phyloP scores from a whole-genome alignment of 257 asterid genomes.

The Jasminum sambac region DNA sequence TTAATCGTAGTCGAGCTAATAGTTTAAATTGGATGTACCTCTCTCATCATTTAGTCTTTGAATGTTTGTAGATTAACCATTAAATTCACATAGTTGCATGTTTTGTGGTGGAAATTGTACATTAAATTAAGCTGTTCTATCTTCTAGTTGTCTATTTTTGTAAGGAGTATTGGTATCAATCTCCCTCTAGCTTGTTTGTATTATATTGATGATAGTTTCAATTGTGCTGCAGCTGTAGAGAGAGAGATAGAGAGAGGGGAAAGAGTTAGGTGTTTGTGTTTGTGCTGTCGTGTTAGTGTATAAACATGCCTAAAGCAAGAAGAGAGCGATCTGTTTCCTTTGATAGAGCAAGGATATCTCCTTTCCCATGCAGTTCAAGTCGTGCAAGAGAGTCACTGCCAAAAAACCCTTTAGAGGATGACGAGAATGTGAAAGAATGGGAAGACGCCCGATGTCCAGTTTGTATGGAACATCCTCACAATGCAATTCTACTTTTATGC shows the following conservation, averaged over 20 bases:
- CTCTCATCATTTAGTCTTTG: neutral
- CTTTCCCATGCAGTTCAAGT: slow-evolving; percentile 57
- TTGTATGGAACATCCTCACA: slow-evolving; percentile 96
- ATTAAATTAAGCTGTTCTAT: neutral
- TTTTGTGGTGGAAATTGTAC: neutral
- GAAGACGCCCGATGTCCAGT: slow-evolving; percentile 92
- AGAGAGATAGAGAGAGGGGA: neutral
- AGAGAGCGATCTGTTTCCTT: slow-evolving; percentile 70
- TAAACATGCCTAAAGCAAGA: slow-evolving; percentile 71
- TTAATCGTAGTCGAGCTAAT: neutral
- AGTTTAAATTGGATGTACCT: neutral
- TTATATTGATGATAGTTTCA: slow-evolving; percentile 1
- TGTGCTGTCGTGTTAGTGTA: slow-evolving; percentile 12
- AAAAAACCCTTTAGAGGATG: slow-evolving; percentile 57
- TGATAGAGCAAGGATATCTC: slow-evolving; percentile 65
- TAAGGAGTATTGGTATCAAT: neutral
- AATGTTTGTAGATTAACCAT: neutral
- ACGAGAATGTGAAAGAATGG: slow-evolving; percentile 62
- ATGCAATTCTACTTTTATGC: slow-evolving; percentile 79
- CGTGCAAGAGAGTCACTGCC: slow-evolving; percentile 40
- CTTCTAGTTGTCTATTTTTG: slow-evolving; percentile 7
- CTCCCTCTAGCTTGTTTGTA: slow-evolving; percentile 9
- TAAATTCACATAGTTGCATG: neutral
- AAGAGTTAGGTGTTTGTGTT: slow-evolving; percentile 10
- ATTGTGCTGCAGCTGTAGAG: slow-evolving; percentile 14